These are phyloP conservation scores for Wickerhamiella alocasiicola DNA, from an alignment of 805 yeast genomes.

Conservation along the genomic window DNA sequence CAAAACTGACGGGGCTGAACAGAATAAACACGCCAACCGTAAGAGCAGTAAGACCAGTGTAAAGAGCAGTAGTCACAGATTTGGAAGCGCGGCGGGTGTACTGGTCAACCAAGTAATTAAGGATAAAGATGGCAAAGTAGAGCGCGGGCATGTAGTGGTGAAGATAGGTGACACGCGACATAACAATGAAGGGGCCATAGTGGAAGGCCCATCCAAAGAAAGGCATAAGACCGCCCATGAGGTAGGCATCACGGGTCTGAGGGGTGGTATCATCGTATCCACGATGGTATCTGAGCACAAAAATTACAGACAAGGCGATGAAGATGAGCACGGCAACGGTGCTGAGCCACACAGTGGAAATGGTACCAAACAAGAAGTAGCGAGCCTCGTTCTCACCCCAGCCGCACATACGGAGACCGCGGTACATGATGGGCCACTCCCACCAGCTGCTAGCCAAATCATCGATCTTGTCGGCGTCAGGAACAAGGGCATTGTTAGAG, in stretches of 20 bases:
- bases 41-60: slow-evolving; percentile 35
- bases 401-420: slow-evolving; percentile 65
- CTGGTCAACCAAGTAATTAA: slow-evolving; percentile 47
- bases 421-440: slow-evolving; percentile 67
- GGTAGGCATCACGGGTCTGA: slow-evolving; percentile 31
- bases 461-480: slow-evolving; percentile 60
- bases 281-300: slow-evolving; percentile 55
- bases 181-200: slow-evolving; percentile 73
- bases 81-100: slow-evolving; percentile 27
- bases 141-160: slow-evolving; percentile 95
- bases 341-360: slow-evolving; percentile 51
- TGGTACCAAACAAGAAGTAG: slow-evolving; percentile 59
- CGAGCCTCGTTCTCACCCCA: slow-evolving; percentile 48
- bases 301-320: slow-evolving; percentile 28
- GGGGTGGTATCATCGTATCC: slow-evolving; percentile 40
- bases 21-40: slow-evolving; percentile 47
- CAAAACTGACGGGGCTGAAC: slow-evolving; percentile 62
- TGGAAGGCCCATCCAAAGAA: slow-evolving; percentile 86
- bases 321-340: slow-evolving; percentile 30
- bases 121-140: slow-evolving; percentile 78
- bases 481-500: slow-evolving; percentile 68
- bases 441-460: slow-evolving; percentile 64
- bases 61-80: slow-evolving; percentile 29
- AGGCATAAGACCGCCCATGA: slow-evolving; percentile 67
- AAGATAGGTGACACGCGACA: slow-evolving; percentile 95